Base-by-base conservation (phyloP, 192 early-diverging fungal genomes). In the Linnemannia exigua region DNA sequence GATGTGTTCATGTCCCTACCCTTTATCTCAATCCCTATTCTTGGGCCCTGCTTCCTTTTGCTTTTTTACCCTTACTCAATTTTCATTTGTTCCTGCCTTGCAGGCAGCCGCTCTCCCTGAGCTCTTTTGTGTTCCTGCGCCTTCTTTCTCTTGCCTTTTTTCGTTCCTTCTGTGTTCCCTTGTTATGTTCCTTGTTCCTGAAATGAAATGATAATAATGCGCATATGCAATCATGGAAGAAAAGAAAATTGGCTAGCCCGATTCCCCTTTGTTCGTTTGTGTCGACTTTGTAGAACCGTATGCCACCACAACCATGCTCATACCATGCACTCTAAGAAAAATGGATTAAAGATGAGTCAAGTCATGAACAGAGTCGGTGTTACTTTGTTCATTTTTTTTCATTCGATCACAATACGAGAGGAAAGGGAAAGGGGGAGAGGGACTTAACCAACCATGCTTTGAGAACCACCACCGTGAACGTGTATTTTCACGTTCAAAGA, bases 141-240 rank as follows among this genome's bases (percentile, higher is more conserved):
- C 52, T 8, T 54, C 20, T 22, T 9, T 25, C 12, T 28, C 25
- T 28, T 54, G 1, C 54, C 19, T 25, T n/a, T n/a, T 1, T 28
- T 61, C 3, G 12, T 44, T 44, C 41, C 41, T 44, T 44, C 41
- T n/a, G n/a, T n/a, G n/a, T n/a, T n/a, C n/a, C n/a, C n/a, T 44
- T 44, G 5, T 9, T 44, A 9, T 44, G 41, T 9, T 44, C 41
- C 28, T 63, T 63, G 58, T 63, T 63, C 58, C 28, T 63, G 28
- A 63, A 63, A 63, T 63, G 58, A 63, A 63, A 63, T 63, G 22
- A 15, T 11, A 25, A 63, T 63, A 63, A 63, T 63, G 58, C 58
- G 58, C 58, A 63, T 63, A 63, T 25, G 28, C 28, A 63, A 3
- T 6, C 41, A 44, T 6, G 28, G 28, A n/a, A 58, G n/a, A n/a